Evolutionary conservation across 129 eudicot genomes (phyloP), one percentile per base, ranked within the genome.

Genomic region (Flaveria robusta): DNA sequence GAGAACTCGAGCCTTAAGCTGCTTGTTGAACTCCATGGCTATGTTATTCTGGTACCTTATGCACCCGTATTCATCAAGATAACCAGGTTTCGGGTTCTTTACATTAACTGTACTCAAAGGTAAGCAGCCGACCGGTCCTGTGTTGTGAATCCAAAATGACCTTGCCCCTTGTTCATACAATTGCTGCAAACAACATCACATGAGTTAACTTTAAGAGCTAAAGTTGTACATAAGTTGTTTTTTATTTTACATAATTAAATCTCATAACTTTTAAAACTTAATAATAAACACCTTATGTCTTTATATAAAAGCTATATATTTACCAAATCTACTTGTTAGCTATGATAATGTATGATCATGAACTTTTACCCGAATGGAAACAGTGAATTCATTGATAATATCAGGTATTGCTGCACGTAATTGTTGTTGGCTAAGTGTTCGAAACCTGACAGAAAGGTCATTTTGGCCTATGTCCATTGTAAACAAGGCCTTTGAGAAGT

Each of bases 401-500:
- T 89, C 77, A 0, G 89, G 88, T 47, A 92, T 63, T 15, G 75
- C 73, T 45, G 83, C 82, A 24, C 56, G 84, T 18, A 85, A 72
- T 73, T 91, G 86, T 29, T 77, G 81, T 14, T 64, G 34, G 37
- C 59, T 75, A 18, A 86, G 77, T 66, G 79, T 82, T 15, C 94
- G 67, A 51, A 91, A 80, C 46, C 86, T 89, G 52, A 34, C 81
- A 68, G 89, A 79, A 47, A 88, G 87, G 69, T 91, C 97, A 59
- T 83, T 83, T 70, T 91, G 97, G 71, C 97, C 96, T 7, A 91
- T 82, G 67, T 89, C 97, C 24, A 89, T 73, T 59, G 92, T 87
- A 84, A 86, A 87, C 11, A 88, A 80, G 39, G 90, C 85, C 22
- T 37, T 80, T 5, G 92, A 79, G 81, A 91, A 88, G 78, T 80